Evolutionary conservation across 2,329 filamentous ascomycete genomes (phyloP).

Genomic region (Ophiostoma himal-ulmi): DNA sequence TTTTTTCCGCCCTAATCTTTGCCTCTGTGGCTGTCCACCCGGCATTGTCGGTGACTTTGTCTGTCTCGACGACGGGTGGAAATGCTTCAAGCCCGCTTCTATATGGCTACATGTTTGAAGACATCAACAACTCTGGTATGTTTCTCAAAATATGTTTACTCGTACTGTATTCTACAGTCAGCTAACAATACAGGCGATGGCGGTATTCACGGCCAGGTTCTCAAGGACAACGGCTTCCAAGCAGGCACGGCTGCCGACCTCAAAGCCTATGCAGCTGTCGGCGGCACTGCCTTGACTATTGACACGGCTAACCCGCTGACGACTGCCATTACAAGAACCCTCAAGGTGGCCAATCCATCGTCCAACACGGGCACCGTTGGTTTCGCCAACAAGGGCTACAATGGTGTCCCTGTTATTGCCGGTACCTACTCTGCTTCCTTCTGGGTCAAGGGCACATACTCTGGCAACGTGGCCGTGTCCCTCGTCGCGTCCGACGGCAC

Average conservation of each 20-base stretch:
- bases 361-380: background rate
- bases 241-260: background rate
- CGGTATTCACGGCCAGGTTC: background rate
- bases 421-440: background rate
- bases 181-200: background rate
- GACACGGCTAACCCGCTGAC: slow-evolving; percentile 2
- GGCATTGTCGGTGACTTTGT: background rate
- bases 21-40: slow-evolving; percentile 1
- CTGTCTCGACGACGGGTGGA: background rate
- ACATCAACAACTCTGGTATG: slow-evolving; percentile 4
- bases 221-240: slow-evolving; percentile 5
- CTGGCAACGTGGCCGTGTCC: background rate
- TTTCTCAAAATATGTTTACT: background rate
- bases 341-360: slow-evolving; percentile 4
- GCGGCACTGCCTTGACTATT: background rate
- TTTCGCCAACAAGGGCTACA: background rate
- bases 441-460: slow-evolving; percentile 12
- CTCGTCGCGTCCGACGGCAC: background rate
- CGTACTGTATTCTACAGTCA: too few relatives aligned
- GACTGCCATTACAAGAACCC: background rate
- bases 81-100: slow-evolving; percentile 5
- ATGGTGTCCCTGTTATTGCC: background rate
- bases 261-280: slow-evolving; percentile 1
- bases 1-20: background rate
- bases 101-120: slow-evolving; percentile 5